Evolutionary conservation across 805 yeast species (phyloP).

Genomic region (Metschnikowia bowlesiae): DNA sequence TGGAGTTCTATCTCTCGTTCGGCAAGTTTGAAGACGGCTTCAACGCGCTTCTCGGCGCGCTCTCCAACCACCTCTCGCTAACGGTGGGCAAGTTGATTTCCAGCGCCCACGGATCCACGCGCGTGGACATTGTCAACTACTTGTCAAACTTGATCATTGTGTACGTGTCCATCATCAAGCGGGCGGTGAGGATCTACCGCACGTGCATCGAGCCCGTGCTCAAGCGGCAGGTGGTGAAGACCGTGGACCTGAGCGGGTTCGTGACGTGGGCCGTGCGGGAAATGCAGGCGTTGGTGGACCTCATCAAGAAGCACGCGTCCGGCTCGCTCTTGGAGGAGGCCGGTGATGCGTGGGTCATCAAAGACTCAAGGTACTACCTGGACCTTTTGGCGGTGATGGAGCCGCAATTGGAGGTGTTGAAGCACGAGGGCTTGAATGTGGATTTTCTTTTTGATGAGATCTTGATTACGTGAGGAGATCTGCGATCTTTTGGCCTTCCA

Average conservation of each 20-base stretch:
- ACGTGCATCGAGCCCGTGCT: conserved; percentile 43
- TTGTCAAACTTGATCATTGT: conserved; percentile 37
- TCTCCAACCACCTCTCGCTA: conserved; percentile 26
- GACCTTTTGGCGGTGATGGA: conserved; percentile 52
- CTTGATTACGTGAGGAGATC: conserved; percentile 11
- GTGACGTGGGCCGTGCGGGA: conserved; percentile 76
- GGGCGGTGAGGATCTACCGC: conserved; percentile 53
- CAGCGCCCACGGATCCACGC: conserved; percentile 40
- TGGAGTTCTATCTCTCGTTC: conserved; percentile 34
- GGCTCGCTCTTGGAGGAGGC: conserved; percentile 44
- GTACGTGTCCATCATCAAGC: conserved; percentile 31
- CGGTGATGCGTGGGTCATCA: conserved; percentile 21
- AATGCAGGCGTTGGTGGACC: conserved; percentile 52
- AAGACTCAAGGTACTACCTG: conserved; percentile 44
- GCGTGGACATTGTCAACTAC: conserved; percentile 40
- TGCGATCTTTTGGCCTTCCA: no score
- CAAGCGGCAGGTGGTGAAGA: conserved; percentile 22
- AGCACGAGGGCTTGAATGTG: conserved; percentile 65
- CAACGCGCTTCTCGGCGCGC: conserved; percentile 30
- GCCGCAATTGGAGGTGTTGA: conserved; percentile 59
- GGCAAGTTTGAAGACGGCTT: conserved; percentile 36
- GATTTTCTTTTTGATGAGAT: conserved; percentile 58
- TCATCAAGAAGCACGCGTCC: conserved; percentile 63
- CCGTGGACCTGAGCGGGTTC: conserved; percentile 38
- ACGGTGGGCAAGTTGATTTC: conserved; percentile 34